phyloP scores from a whole-genome alignment of 179 eudicot genomes.

The Beta lomatogona region DNA sequence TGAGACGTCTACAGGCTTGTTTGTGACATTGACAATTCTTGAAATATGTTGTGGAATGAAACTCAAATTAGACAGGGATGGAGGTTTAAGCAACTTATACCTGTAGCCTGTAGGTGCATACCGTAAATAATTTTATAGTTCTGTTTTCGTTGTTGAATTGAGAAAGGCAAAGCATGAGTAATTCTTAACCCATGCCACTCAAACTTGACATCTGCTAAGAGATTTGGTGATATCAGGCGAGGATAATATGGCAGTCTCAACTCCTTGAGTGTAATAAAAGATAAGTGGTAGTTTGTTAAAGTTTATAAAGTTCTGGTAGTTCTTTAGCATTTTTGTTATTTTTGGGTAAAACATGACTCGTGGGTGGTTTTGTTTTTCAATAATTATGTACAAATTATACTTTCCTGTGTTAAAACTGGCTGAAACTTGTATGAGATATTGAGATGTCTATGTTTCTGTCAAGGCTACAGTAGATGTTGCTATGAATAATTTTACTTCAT shows the following conservation, averaged over 20 bases:
- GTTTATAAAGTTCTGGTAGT: background rate
- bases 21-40: background rate
- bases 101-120: background rate
- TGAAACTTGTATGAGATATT: background rate
- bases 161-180: background rate
- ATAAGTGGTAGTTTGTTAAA: background rate
- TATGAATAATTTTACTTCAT: background rate
- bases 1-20: background rate
- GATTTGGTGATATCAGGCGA: background rate
- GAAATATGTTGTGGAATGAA: background rate
- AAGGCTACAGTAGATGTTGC: background rate
- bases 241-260: background rate
- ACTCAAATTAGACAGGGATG: background rate
- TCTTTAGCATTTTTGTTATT: background rate
- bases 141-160: background rate
- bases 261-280: background rate
- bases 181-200: background rate
- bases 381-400: background rate
- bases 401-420: background rate
- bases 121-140: no score
- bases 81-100: no score
- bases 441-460: background rate
- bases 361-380: background rate
- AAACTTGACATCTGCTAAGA: background rate
- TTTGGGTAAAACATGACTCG: background rate